Evolutionary conservation across 129 eudicot species (phyloP), one percentile per base, ranked within the genome.

Genomic region (Artemisia argyi): DNA sequence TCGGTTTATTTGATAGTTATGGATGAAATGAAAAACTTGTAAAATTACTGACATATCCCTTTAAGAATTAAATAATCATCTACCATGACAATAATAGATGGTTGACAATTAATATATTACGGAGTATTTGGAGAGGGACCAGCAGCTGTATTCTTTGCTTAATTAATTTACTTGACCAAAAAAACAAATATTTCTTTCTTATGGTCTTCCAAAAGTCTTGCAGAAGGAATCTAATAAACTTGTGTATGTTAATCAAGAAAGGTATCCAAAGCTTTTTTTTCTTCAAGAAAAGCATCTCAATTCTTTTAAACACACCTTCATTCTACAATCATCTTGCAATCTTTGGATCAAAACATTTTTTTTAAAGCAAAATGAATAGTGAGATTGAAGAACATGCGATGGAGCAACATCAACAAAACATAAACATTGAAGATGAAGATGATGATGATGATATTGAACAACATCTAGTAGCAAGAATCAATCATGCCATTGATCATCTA

Each of bases 361-460:
- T 14, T 4, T 16, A 11, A 49, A 19, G 60, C 42, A 68, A 60
- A 35, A 77, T 69, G 81, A 51, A 26, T 63, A 57, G 52, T 52
- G 60, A 77, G 75, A 8, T 9, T 52, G 76, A 20, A 20, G 73
- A 1, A 11, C 70, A 56, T 63, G 83, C 69, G 16, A 60, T 73
- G 55, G 85, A 84, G 18, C 46, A 64, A 56, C 66, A 67, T 69
- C 83, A 73, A 26, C 53, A 68, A 9, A 17, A 32, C 0, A 84
- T 65, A 69, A 71, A 73, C 49, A 5, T 39, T 39, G 46, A 7
- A 39, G 46, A 70, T 11, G 79, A 50, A 39, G 46, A 70, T 11
- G 79, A 50, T 16, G 73, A 67, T 14, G 76, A 72, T 63, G 83
- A 73, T 14, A 61, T 80, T 61, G 85, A 84, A 24, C 46, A 64